Evolutionary conservation across 805 yeast species (phyloP).

Genomic region (Pichia paraexigua): DNA sequence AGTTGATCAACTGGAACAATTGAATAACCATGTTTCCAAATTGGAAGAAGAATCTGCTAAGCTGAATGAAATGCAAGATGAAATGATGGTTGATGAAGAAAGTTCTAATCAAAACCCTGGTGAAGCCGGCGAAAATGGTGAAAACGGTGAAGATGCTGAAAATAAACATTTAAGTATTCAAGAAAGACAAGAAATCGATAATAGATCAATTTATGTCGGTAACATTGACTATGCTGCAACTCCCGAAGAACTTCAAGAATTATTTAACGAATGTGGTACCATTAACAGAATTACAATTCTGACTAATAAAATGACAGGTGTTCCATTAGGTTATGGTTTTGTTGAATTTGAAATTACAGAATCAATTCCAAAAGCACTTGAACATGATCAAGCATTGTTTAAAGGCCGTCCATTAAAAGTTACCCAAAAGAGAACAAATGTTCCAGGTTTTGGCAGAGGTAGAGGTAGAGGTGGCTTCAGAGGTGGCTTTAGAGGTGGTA

Average conservation of each 20-base stretch:
- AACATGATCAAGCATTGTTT: constrained; percentile 55
- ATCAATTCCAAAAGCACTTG: constrained; percentile 57
- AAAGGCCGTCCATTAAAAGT: constrained; percentile 69
- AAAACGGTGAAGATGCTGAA: not conserved
- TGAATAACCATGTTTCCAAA: constrained; percentile 40
- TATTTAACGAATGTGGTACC: constrained; percentile 60
- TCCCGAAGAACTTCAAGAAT: constrained; percentile 72
- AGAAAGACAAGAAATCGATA: constrained; percentile 57
- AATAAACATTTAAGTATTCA: constrained; percentile 12
- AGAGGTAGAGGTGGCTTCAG: constrained; percentile 26
- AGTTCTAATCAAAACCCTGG: not conserved
- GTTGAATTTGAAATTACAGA: constrained; percentile 68
- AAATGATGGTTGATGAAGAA: constrained; percentile 12
- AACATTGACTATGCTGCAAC: constrained; percentile 75
- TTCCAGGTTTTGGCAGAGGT: constrained; percentile 59
- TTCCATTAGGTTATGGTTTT: constrained; percentile 83
- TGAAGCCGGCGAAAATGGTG: constrained; percentile 1
- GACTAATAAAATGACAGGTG: constrained; percentile 65
- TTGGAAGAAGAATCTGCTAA: constrained; percentile 59
- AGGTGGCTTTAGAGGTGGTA: constrained; percentile 11
- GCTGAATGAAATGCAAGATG: constrained; percentile 49
- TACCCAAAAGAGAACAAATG: constrained; percentile 68
- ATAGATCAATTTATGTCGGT: constrained; percentile 73
- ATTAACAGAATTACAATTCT: constrained; percentile 76
- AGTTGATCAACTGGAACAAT: constrained; percentile 23